These are phyloP conservation scores for Eucalyptus cloeziana DNA, from an alignment of 345 rosid species.

Conservation along the genomic window DNA sequence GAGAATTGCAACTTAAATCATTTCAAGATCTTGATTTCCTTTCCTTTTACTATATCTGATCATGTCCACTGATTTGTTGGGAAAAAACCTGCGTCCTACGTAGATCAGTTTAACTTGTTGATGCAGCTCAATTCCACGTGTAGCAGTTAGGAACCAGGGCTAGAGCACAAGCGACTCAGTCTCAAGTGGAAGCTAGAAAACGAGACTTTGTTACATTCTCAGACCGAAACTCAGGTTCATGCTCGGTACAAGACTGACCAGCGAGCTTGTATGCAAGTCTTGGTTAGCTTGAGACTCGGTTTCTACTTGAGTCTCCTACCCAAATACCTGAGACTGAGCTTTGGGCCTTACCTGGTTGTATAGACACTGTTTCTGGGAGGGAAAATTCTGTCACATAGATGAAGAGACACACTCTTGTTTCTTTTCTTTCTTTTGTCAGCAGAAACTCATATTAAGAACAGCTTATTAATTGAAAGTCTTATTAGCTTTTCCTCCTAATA, in stretches of 20 bases:
- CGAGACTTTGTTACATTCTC: background rate
- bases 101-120: background rate
- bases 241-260: background rate
- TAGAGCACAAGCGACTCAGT: background rate
- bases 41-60: background rate
- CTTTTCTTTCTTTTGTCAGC: background rate
- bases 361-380: background rate
- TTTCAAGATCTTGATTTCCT: background rate
- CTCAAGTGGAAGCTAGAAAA: background rate
- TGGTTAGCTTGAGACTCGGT: background rate
- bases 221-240: background rate
- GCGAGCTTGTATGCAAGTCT: background rate
- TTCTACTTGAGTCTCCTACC: background rate
- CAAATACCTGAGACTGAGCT: background rate
- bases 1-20: background rate
- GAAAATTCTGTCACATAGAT: background rate
- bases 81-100: background rate
- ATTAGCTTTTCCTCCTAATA: background rate
- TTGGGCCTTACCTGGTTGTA: background rate
- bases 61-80: background rate
- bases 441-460: background rate
- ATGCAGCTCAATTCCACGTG: background rate
- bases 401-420: background rate
- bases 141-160: background rate
- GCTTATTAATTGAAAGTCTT: background rate